phyloP scores from a whole-genome alignment of 1,284 basidiomycete genomes.

The Fistulinella staudtii region DNA sequence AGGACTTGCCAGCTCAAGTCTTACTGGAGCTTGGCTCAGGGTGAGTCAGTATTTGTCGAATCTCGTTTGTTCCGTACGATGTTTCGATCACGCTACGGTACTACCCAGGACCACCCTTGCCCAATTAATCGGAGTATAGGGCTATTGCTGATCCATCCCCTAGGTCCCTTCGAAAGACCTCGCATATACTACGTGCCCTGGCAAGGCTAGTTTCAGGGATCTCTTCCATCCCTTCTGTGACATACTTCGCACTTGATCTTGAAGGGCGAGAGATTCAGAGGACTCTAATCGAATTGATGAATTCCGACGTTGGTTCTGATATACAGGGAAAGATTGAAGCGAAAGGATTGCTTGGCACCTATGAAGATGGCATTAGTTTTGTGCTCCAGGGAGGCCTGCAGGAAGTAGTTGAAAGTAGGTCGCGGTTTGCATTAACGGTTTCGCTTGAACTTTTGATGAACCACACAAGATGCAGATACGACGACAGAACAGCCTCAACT shows the following conservation, averaged over 20 bases:
- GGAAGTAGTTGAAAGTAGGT: slow-evolving; percentile 1
- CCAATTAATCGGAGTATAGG: too few relatives aligned
- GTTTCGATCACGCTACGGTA: neutral
- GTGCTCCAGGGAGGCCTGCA: slow-evolving; percentile 57
- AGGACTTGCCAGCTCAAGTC: slow-evolving; percentile 44
- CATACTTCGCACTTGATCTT: slow-evolving; percentile 93
- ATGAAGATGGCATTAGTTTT: slow-evolving; percentile 76
- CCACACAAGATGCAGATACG: slow-evolving; percentile 10
- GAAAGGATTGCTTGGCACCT: slow-evolving; percentile 87
- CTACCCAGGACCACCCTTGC: too few relatives aligned
- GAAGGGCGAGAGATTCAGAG: slow-evolving; percentile 84
- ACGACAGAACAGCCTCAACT: slow-evolving; percentile 49
- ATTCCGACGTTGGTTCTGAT: slow-evolving; percentile 59
- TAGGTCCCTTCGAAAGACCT: slow-evolving; percentile 88
- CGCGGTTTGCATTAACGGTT: too few relatives aligned
- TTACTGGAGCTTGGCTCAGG: slow-evolving; percentile 86
- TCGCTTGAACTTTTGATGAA: too few relatives aligned
- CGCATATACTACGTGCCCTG: slow-evolving; percentile 78
- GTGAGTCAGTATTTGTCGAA: slow-evolving; percentile 46
- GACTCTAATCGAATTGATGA: slow-evolving; percentile 68
- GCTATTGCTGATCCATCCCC: slow-evolving; percentile 19
- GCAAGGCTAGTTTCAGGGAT: slow-evolving; percentile 45
- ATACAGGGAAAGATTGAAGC: slow-evolving; percentile 69
- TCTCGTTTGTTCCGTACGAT: neutral
- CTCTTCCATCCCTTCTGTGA: slow-evolving; percentile 50